These are phyloP conservation scores for Chalciporus sp. DNA, from an alignment of 1,284 basidiomycete genomes.

Conservation along the genomic window DNA sequence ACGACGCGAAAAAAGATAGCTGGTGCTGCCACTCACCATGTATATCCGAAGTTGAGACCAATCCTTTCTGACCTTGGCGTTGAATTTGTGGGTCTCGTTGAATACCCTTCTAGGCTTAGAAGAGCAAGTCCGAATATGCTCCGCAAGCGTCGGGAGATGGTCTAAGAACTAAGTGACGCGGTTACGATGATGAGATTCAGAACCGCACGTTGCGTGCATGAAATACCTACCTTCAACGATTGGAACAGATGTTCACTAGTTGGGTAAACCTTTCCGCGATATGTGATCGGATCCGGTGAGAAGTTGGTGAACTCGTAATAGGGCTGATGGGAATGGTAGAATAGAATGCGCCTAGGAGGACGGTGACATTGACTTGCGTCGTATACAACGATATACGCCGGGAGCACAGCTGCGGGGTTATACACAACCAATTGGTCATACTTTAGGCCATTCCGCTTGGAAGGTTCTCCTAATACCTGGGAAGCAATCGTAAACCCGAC, in stretches of 20 bases:
- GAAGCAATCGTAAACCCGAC: not conserved
- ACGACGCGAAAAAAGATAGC: not conserved
- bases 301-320: conserved; percentile 36
- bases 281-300: conserved; percentile 30
- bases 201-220: too few relatives aligned
- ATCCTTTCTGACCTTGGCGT: conserved; percentile 23
- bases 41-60: conserved; percentile 24
- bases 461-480: not conserved
- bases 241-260: conserved; percentile 38
- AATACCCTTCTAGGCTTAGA: conserved; percentile 23
- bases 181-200: too few relatives aligned
- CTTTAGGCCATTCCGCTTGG: not conserved
- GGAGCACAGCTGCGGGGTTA: not conserved
- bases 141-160: conserved; percentile 25
- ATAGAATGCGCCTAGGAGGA: conserved; percentile 7
- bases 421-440: not conserved
- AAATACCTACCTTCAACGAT: conserved; percentile 29
- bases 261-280: conserved; percentile 31
- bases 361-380: not conserved
- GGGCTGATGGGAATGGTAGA: conserved; percentile 19
- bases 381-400: not conserved
- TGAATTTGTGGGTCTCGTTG: conserved; percentile 27
- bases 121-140: conserved; percentile 28
- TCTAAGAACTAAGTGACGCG: conserved; percentile 17
- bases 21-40: conserved; percentile 12